Evolutionary conservation across 495 filamentous ascomycete species (phyloP), one percentile per base, ranked within the genome.

Genomic region (Penicillium bialowiezense): DNA sequence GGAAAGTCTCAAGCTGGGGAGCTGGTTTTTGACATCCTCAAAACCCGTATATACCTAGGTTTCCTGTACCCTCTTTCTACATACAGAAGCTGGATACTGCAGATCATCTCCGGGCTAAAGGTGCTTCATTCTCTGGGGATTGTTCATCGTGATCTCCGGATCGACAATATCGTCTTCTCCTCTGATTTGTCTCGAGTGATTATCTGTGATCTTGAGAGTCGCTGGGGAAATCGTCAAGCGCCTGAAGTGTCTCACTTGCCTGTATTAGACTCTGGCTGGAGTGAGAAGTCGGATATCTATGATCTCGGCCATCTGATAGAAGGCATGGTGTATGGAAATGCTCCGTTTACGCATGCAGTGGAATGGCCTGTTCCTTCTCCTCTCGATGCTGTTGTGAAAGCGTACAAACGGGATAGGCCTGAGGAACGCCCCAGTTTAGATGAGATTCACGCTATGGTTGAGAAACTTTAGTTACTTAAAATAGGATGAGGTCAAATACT

Each of bases 121-220:
- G 5, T 28, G 24, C 24, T 28, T 28, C 9, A 28, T 28, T 28
- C 24, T 9, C 24, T 9, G 4, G 9, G 24, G 9, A 28, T 28
- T 28, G 9, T 28, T 9, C 9, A 28, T 28, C 24, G 24, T 28
- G 24, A 28, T 28, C 24, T 28, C 24, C 9, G 9, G 4, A 28
- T 36, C 33, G 33, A 36, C 2, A 36, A 36, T 5, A 36, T 36
- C 8, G 41, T 32, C 14, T 26, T 15, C 17, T 43, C 41, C 23
- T 18, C 23, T 32, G 26, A 43, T 1, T 12, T 5, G 10, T 29
- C 24, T 15, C 41, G 28, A 2, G n/a, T 31, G 41, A 13, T 43
- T 43, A 32, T 43, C 3, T 43, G 41, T 13, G 41, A 43, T 43
- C 41, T 43, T 7, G 41, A 43, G 17, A 31, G 41, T n/a, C 41